phyloP scores from a whole-genome alignment of 208 protist genomes.

The Novymonas esmeraldas region DNA sequence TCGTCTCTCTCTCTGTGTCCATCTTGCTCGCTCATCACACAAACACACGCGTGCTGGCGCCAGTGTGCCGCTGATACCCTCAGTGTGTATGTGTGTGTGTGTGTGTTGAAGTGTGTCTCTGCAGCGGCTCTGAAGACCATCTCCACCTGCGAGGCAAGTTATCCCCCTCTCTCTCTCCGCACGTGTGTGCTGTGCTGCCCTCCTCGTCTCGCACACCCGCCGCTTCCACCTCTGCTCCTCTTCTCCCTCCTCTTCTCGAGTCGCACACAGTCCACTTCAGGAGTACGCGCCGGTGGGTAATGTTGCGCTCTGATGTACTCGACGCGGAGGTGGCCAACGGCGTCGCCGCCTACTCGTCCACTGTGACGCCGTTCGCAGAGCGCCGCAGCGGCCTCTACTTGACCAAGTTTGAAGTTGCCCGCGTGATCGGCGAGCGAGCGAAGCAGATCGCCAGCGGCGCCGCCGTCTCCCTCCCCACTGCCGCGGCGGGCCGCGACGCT shows the following conservation, averaged over 20 bases:
- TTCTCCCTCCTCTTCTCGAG: not conserved
- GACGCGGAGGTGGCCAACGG: slow-evolving; percentile 51
- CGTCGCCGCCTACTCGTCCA: slow-evolving; percentile 18
- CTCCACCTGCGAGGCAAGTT: no score
- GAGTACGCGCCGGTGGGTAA: no score
- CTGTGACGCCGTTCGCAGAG: slow-evolving; percentile 69
- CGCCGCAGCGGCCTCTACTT: slow-evolving; percentile 73
- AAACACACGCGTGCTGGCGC: not conserved
- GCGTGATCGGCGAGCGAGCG: slow-evolving; percentile 82
- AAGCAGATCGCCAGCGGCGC: slow-evolving; percentile 77
- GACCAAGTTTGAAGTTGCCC: slow-evolving; percentile 86
- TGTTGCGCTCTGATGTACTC: slow-evolving; percentile 72
- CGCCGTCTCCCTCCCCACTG: slow-evolving; percentile 37
- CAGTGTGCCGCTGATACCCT: no score
- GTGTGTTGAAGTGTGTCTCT: no score
- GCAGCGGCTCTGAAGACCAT: no score
- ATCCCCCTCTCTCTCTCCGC: no score
- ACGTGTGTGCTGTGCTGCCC: no score
- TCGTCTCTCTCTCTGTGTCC: not conserved
- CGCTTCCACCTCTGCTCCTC: not conserved
- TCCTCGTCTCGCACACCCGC: no score
- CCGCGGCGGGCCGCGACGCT: slow-evolving; percentile 33
- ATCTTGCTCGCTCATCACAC: not conserved
- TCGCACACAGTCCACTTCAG: no score
- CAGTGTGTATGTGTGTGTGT: no score